These are phyloP conservation scores for Smittium culicis DNA, from an alignment of 371 early-diverging fungal species.

Conservation along the genomic window DNA sequence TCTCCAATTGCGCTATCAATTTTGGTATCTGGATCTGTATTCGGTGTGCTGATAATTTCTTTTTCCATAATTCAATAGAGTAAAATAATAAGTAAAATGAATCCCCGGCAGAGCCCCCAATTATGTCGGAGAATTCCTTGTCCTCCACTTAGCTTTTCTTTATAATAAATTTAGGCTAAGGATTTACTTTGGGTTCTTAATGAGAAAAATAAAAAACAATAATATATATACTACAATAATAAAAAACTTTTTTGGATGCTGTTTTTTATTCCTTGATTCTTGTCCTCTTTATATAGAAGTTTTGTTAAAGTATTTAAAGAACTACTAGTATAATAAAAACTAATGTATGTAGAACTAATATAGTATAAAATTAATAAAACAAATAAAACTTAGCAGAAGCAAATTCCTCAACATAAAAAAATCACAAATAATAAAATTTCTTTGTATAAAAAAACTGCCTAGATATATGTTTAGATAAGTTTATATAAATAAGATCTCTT, in stretches of 20 bases:
- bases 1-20: too few species aligned
- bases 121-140: neutral
- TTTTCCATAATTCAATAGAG: too few species aligned
- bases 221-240: neutral
- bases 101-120: too few species aligned
- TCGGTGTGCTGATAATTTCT: too few species aligned
- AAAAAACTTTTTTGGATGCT: neutral
- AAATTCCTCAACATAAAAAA: neutral
- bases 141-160: neutral
- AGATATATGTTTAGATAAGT: neutral
- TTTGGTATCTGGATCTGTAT: too few species aligned
- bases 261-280: neutral
- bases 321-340: neutral
- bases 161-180: neutral
- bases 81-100: too few species aligned
- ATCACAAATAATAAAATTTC: neutral
- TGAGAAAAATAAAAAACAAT: neutral
- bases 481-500: neutral
- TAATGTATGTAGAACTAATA: neutral
- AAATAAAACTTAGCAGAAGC: neutral
- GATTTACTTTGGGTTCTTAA: neutral
- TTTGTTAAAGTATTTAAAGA: neutral
- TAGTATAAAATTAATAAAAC: neutral
- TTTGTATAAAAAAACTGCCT: conserved; percentile 1
- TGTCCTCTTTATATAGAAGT: neutral